A percentile compares a stretch with the other conserved stretches of the same genome.
These are phyloP conservation scores for Trichoderma koningiopsis DNA, from an alignment of 2,329 filamentous ascomycete species.

Conservation along the genomic window DNA sequence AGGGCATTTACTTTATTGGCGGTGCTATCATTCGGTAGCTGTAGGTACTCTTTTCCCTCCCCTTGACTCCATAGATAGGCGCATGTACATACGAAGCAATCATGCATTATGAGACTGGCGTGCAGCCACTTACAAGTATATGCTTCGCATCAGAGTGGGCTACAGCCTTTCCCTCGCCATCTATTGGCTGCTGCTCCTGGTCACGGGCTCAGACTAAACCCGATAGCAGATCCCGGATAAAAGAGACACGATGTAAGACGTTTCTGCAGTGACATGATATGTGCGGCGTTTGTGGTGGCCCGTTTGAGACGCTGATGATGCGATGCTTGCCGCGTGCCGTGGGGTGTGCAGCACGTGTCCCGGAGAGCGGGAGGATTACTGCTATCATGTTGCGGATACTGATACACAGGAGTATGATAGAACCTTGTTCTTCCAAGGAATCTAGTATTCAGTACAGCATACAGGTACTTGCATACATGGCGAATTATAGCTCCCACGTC, in stretches of 20 bases:
- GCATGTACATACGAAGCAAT: neutral
- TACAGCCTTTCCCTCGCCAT: neutral
- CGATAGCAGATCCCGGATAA: neutral
- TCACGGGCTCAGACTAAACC: neutral
- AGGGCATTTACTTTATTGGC: neutral
- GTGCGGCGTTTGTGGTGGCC: neutral
- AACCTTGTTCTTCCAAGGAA: neutral
- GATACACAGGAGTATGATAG: too few species aligned
- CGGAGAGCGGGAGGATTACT: neutral
- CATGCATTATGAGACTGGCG: neutral
- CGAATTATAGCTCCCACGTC: neutral
- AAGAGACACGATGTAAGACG: neutral
- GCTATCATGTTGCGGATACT: neutral
- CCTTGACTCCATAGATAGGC: neutral
- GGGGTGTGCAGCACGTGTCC: conserved; percentile 2
- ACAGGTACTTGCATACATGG: neutral
- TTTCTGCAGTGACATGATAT: conserved; percentile 1
- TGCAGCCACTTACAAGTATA: conserved; percentile 16
- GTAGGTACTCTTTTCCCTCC: neutral
- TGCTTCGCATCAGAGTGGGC: neutral
- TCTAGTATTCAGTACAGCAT: neutral
- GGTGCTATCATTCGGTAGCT: too few species aligned
- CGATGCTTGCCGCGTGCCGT: neutral
- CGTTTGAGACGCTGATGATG: neutral
- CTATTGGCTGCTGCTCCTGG: neutral